Percentiles rank a stretch among this genome's conserved stretches.
These are phyloP conservation scores for Calocybe gangraenosa DNA, from an alignment of 768 basidiomycete genomes.

Conservation along the genomic window DNA sequence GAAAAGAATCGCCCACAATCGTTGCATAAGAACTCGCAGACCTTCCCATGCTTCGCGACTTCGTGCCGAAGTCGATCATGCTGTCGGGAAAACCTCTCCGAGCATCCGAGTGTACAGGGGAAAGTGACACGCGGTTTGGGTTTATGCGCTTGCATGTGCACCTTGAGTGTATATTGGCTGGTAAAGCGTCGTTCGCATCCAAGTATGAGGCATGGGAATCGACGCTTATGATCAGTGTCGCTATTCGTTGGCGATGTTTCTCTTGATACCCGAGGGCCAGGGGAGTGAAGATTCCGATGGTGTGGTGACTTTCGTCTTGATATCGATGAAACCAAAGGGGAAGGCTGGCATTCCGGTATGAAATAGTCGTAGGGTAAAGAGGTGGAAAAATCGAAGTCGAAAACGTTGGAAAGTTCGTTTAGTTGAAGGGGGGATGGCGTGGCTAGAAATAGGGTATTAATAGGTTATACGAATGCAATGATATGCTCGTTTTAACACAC, in stretches of 20 bases:
- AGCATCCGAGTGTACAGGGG: constrained; percentile 51
- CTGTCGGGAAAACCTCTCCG: constrained; percentile 51
- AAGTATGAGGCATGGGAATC: constrained; percentile 43
- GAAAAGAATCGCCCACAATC: constrained; percentile 54
- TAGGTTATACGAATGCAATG: not conserved
- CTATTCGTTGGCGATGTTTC: constrained; percentile 28
- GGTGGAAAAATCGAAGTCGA: constrained; percentile 28
- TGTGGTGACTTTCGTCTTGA: constrained; percentile 12
- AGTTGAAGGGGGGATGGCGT: constrained; percentile 28
- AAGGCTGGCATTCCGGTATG: constrained; percentile 10
- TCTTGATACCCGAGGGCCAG: constrained; percentile 20
- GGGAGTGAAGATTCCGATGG: constrained; percentile 6
- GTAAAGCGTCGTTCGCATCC: constrained; percentile 49
- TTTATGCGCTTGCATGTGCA: constrained; percentile 53
- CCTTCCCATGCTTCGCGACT: constrained; percentile 52
- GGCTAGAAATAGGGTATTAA: constrained; percentile 15
- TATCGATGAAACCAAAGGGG: constrained; percentile 8
- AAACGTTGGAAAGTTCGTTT: constrained; percentile 27
- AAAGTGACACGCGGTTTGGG: constrained; percentile 45
- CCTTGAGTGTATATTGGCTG: constrained; percentile 49
- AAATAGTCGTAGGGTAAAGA: constrained; percentile 22
- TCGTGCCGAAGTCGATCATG: constrained; percentile 57
- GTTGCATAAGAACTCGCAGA: constrained; percentile 50
- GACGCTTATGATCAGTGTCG: constrained; percentile 35
- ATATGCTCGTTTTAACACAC: constrained; percentile 19